Conservation (phyloP, 2,329 filamentous ascomycete genomes). For the Anisogramma anomala region DNA sequence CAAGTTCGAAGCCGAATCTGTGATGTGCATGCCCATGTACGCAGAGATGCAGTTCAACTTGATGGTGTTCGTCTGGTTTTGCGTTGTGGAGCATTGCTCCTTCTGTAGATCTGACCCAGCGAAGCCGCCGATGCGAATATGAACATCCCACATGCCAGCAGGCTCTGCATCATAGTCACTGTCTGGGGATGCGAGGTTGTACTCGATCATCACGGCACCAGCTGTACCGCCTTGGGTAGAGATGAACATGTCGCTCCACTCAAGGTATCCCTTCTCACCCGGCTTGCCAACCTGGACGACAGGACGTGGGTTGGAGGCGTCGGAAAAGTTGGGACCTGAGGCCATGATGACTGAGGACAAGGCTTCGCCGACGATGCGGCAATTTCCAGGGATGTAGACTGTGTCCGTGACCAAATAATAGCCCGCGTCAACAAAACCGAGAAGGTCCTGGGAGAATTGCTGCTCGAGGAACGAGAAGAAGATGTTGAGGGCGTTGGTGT, state of each 20-base stretch:
- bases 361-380: constrained; percentile 48
- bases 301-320: constrained; percentile 46
- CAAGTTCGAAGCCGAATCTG: constrained; percentile 22
- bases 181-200: constrained; percentile 45
- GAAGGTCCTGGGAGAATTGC: constrained; percentile 31
- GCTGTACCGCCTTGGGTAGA: constrained; percentile 54
- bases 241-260: constrained; percentile 62
- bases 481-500: constrained; percentile 27
- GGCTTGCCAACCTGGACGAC: constrained; percentile 50
- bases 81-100: constrained; percentile 51
- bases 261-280: constrained; percentile 53
- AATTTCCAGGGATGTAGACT: constrained; percentile 32
- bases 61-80: constrained; percentile 17
- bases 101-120: constrained; percentile 57
- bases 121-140: constrained; percentile 63
- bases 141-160: constrained; percentile 60
- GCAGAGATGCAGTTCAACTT: constrained; percentile 26
- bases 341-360: constrained; percentile 41
- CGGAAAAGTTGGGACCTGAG: constrained; percentile 42
- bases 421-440: constrained; percentile 53
- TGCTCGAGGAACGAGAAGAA: constrained; percentile 22
- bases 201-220: constrained; percentile 61
- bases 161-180: constrained; percentile 21
- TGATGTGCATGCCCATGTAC: constrained; percentile 33
- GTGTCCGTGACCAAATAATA: constrained; percentile 51